Conservation (phyloP, 306 rosid genomes). For the Corylus americana region DNA sequence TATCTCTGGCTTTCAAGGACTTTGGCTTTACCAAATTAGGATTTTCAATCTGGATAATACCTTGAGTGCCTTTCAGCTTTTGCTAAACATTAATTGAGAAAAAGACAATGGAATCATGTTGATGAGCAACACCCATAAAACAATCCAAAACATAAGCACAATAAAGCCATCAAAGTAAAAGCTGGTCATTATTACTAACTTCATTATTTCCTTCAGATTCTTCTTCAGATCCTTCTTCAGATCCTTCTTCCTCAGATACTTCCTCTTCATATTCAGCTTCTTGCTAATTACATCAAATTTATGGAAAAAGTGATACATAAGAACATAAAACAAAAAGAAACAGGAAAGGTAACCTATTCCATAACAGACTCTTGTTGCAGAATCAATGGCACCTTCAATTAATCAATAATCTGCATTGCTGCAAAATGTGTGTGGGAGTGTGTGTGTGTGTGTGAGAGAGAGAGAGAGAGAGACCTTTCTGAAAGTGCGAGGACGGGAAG, state of each 20-base stretch:
- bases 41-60: conserved; percentile 88
- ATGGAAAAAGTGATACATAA: background rate
- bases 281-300: conserved; percentile 43
- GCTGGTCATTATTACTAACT: conserved; percentile 34
- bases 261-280: conserved; percentile 60
- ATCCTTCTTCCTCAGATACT: conserved; percentile 56
- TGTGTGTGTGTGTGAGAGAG: conserved; percentile 15
- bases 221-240: conserved; percentile 36
- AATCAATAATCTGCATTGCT: background rate
- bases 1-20: conserved; percentile 65
- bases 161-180: conserved; percentile 1
- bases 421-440: background rate
- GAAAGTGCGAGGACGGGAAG: conserved; percentile 74
- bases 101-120: conserved; percentile 12
- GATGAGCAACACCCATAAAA: conserved; percentile 1
- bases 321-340: background rate
- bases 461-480: conserved; percentile 51
- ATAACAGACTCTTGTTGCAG: background rate
- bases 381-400: background rate
- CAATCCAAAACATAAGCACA: conserved; percentile 10
- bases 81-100: conserved; percentile 36
- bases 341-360: conserved; percentile 2
- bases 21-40: conserved; percentile 85
- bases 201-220: conserved; percentile 9
- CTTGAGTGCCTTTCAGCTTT: conserved; percentile 83